phyloP scores from a whole-genome alignment of 371 early-diverging fungal genomes.

The Chytridium lagenaria region DNA sequence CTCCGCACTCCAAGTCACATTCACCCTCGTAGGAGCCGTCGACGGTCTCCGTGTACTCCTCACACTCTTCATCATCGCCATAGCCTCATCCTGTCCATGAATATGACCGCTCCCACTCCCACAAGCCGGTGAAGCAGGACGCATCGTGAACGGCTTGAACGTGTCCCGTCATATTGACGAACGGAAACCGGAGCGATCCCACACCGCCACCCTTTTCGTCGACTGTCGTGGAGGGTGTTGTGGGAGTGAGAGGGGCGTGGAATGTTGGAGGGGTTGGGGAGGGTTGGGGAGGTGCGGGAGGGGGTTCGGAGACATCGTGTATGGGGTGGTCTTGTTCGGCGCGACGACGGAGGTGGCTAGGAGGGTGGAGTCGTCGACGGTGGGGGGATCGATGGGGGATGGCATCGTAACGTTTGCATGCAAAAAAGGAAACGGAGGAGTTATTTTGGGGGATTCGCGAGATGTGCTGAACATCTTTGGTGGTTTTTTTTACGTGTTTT shows the following conservation, averaged over 20 bases:
- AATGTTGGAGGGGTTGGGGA: neutral
- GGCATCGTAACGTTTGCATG: too few species aligned
- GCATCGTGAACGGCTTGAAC: slow-evolving; percentile 13
- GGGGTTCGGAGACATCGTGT: too few species aligned
- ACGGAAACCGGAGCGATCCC: slow-evolving; percentile 5
- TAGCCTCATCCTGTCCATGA: neutral
- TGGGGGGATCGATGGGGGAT: too few species aligned
- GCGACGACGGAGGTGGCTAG: too few species aligned
- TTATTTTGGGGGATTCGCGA: too few species aligned
- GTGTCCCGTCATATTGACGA: slow-evolving; percentile 8
- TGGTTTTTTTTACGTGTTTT: too few species aligned
- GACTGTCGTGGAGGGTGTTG: neutral
- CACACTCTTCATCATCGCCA: slow-evolving; percentile 1
- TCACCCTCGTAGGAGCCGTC: neutral
- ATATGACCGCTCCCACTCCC: too few species aligned
- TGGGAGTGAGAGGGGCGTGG: neutral
- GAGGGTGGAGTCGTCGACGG: too few species aligned
- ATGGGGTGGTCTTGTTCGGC: too few species aligned
- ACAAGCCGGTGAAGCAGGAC: too few species aligned
- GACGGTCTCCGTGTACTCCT: neutral
- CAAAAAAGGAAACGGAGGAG: too few species aligned
- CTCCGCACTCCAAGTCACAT: neutral
- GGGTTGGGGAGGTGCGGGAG: neutral
- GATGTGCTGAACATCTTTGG: too few species aligned
- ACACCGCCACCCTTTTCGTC: neutral